Base-by-base conservation (phyloP, 2,329 filamentous ascomycete species). In the Beauveria medogensis region DNA sequence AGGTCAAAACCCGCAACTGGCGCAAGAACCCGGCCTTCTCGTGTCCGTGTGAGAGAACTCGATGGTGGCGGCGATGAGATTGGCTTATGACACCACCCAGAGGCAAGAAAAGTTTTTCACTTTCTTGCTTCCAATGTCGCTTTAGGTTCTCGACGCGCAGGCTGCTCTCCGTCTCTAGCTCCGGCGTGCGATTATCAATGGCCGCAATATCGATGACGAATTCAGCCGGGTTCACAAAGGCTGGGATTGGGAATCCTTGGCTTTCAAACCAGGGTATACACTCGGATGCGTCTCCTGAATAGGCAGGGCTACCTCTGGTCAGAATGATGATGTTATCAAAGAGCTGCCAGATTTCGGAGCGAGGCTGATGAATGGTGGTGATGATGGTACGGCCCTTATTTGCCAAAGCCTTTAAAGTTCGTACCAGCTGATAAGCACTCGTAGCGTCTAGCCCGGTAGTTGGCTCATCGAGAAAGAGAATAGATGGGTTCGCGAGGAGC, bases 391-490 rank as follows among this genome's bases (percentile, higher is more conserved):
- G 77, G 0, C 88, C 88, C 68, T 87, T 87, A 41, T 77, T 77
- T 0, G 88, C 86, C 2, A 92, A 76, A 8, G 75, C 77, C 68
- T 91, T 90, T 9, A 92, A 72, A 0, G 88, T 91, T 37, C 84
- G 78, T 0, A 92, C 79, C 0, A 92, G 80, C 65, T 91, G 88
- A 66, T 85, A 90, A 0, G 89, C 89, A 68, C 86, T 91, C 2
- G 88, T 90, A 0, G 89, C 88, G 73, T 92, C 89, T 8, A 92
- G 77, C 0, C 88, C 88, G 1, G 89, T 92, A 0, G 90, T 92
- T 0, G 89, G 89, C 67, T 92, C 90, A 67, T 93, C 90, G 24
- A 91, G 80, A 70, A 91, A 92, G 7, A 92, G 74, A 1, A 92
- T 81, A 6, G 87, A 90, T 1, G 90, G 89, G 68, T 92, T 92